phyloP scores from a whole-genome alignment of 345 rosid genomes.

The Gynandropsis gynandra region DNA sequence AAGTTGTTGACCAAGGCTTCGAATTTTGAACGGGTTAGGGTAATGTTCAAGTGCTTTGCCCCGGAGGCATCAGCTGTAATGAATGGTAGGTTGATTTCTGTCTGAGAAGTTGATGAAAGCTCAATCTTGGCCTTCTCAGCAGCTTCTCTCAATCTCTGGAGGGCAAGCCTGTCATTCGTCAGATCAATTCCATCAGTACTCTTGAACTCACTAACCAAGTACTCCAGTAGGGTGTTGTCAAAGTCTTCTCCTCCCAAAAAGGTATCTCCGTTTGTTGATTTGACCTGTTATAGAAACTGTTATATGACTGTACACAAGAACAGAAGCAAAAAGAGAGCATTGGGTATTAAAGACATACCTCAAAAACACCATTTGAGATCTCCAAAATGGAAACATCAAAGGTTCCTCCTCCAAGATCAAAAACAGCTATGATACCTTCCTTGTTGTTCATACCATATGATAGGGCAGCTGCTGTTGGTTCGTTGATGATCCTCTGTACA shows the following conservation, averaged over 20 bases:
- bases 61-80: conserved; percentile 43
- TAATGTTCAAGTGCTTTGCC: conserved; percentile 41
- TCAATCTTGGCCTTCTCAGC: conserved; percentile 46
- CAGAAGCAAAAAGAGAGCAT: background rate
- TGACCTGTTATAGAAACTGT: conserved; percentile 23
- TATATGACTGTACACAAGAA: background rate
- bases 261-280: conserved; percentile 49
- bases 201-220: conserved; percentile 35
- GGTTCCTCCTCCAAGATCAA: conserved; percentile 46
- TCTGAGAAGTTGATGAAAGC: conserved; percentile 40
- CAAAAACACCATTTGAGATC: conserved; percentile 47
- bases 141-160: conserved; percentile 46
- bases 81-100: conserved; percentile 43
- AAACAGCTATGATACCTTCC: conserved; percentile 43
- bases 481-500: conserved; percentile 45
- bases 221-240: conserved; percentile 39
- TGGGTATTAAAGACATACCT: conserved; percentile 25
- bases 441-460: conserved; percentile 42
- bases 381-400: conserved; percentile 44
- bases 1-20: conserved; percentile 30
- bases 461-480: conserved; percentile 46
- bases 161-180: conserved; percentile 39
- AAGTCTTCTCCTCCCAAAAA: conserved; percentile 51
- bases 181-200: conserved; percentile 35
- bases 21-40: conserved; percentile 38